Percentiles rank a stretch among this genome's conserved stretches.
phyloP scores from a whole-genome alignment of 306 rosid genomes.

The Argentina anserina region DNA sequence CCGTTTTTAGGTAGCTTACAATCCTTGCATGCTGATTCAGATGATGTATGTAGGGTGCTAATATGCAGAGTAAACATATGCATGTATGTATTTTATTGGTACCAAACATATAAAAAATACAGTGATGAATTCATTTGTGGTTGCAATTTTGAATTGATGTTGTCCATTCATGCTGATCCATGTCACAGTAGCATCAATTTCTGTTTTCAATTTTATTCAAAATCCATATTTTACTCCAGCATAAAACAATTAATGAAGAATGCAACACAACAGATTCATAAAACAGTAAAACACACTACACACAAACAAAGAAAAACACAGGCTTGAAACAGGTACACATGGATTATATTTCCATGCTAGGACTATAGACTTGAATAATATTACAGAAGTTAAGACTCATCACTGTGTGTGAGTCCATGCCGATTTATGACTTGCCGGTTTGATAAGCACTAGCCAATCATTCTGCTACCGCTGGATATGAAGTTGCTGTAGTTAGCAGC shows the following conservation, averaged over 20 bases:
- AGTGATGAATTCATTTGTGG: background rate
- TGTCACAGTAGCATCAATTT: background rate
- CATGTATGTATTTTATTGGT: slow-evolving; percentile 1
- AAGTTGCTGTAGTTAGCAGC: slow-evolving; percentile 5
- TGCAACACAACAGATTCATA: background rate
- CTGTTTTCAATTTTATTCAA: background rate
- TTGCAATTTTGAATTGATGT: background rate
- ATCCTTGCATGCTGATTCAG: slow-evolving; percentile 16
- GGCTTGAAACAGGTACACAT: background rate
- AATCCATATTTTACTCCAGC: background rate
- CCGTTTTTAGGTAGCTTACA: background rate
- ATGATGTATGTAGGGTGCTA: slow-evolving; percentile 1
- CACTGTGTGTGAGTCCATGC: slow-evolving; percentile 67
- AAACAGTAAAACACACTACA: background rate
- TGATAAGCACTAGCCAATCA: slow-evolving; percentile 41
- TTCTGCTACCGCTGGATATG: slow-evolving; percentile 20
- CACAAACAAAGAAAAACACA: background rate
- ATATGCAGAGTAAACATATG: background rate
- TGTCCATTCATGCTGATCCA: background rate
- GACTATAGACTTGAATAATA: slow-evolving; percentile 19
- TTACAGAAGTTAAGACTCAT: slow-evolving; percentile 31
- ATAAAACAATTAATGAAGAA: background rate
- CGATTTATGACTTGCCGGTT: slow-evolving; percentile 95
- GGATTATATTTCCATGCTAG: slow-evolving; percentile 31
- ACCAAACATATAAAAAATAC: background rate